Percentiles rank a stretch among this genome's conserved stretches.
phyloP scores from a whole-genome alignment of 192 early-diverging fungal species.

The Gaertneriomyces sp. region DNA sequence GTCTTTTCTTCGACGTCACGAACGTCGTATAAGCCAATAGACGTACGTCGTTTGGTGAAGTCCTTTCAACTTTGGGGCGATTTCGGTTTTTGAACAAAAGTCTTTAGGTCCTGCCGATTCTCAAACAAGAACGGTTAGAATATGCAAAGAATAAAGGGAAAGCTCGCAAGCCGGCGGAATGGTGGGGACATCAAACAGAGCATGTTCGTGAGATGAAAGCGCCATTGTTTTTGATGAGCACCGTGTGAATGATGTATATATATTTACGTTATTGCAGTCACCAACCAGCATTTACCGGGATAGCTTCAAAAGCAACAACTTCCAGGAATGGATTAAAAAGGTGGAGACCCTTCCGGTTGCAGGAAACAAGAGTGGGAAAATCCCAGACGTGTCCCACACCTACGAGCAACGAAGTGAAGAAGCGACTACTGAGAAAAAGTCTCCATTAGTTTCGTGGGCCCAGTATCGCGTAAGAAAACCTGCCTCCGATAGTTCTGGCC shows the following conservation, averaged over 20 bases:
- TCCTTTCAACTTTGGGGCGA: too few species aligned
- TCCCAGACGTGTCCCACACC: conserved; percentile 6
- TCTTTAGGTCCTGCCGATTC: conserved; percentile 20
- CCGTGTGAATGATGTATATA: neutral
- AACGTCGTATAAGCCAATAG: too few species aligned
- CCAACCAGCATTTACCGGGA: conserved; percentile 35
- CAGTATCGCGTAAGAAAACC: conserved; percentile 39
- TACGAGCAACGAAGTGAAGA: neutral
- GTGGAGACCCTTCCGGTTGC: conserved; percentile 21
- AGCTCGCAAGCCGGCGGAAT: conserved; percentile 40
- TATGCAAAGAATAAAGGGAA: conserved; percentile 45
- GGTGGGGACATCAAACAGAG: conserved; percentile 39
- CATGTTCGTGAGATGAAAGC: neutral
- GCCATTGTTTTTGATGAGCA: neutral
- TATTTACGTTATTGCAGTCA: neutral
- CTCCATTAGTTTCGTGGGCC: conserved; percentile 24
- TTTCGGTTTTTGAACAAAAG: too few species aligned
- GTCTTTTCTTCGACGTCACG: too few species aligned
- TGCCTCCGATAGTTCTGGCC: conserved; percentile 27
- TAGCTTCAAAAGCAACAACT: conserved; percentile 40
- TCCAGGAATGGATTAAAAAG: conserved; percentile 20
- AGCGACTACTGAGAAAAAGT: conserved; percentile 5
- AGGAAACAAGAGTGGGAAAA: conserved; percentile 18
- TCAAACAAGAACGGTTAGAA: conserved; percentile 34
- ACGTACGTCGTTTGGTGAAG: too few species aligned